Evolutionary conservation across 2,329 filamentous ascomycete genomes (phyloP), one percentile per base, ranked within the genome.

Genomic region (Tolypocladium guangdongense): DNA sequence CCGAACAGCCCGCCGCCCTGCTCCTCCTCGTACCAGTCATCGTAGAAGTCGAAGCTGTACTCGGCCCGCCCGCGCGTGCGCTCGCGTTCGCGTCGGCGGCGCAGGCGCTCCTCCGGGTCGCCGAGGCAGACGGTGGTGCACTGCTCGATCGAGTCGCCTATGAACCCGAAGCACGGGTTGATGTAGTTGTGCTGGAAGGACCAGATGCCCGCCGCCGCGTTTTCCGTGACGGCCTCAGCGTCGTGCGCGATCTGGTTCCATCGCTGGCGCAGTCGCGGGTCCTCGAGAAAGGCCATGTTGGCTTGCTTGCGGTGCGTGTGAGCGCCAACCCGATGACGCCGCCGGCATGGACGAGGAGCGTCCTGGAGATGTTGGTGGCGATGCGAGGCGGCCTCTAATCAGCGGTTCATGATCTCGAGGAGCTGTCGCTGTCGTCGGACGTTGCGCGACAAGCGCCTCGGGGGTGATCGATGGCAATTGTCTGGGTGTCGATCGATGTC

Each of bases 41-140:
- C 92, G 73, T 97, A 97, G 68, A 97, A 97, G 68, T 96, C 92
- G 66, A 97, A 97, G 63, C 82, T 91, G 62, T 87, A 82, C 70
- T 96, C 91, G 32, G 90, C 87, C 51, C 83, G 71, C 2, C 81
- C 82, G 56, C 73, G 70, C 27, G 74, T 72, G 10, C 78, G 74
- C 22, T 80, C 78, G 46, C 86, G 80, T 62, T 90, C 83, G 56
- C 85, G 76, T 47, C 75, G 71, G 54, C 88, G 82, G 33, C 88
- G 83, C 49, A 83, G 74, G 55, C 87, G 83, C 65, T 92, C 88
- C 60, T 91, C 87, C 52, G 82, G 81, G 63, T 82, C 83, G 52
- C 88, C 86, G 37, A 84, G 70, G 59, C 89, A 89, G 52, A 84
- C 81, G 14, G 82, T 76, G 46, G 85, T 83, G 60, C 90, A 90